Evolutionary conservation across 179 eudicot species (phyloP).

Genomic region (Beta lomatogona): DNA sequence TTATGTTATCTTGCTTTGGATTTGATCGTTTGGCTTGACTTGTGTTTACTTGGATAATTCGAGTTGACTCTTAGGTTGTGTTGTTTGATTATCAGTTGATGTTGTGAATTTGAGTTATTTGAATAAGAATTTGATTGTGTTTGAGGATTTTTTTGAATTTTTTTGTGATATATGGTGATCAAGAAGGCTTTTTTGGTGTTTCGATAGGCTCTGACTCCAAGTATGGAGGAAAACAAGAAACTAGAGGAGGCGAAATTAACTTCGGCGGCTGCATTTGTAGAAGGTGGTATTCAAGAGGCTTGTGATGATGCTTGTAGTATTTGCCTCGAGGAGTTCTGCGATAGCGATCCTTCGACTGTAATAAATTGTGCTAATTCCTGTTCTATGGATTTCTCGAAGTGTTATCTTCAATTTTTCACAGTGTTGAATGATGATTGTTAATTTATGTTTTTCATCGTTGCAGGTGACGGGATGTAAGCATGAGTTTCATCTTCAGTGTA

Average conservation of each 20-base stretch:
- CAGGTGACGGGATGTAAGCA: slow-evolving; percentile 91
- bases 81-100: too few species aligned
- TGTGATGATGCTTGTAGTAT: slow-evolving; percentile 93
- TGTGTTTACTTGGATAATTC: slow-evolving; percentile 13
- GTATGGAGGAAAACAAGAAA: slow-evolving; percentile 62
- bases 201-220: slow-evolving; percentile 27
- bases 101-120: not conserved
- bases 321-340: slow-evolving; percentile 78
- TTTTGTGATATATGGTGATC: not conserved
- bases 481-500: slow-evolving; percentile 90
- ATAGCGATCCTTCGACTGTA: slow-evolving; percentile 83
- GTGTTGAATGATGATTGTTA: slow-evolving; percentile 7
- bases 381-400: not conserved
- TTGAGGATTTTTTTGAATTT: too few species aligned
- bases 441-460: not conserved
- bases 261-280: slow-evolving; percentile 87
- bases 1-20: not conserved
- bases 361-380: slow-evolving; percentile 15
- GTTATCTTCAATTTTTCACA: too few species aligned
- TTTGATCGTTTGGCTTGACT: slow-evolving; percentile 26
- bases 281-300: slow-evolving; percentile 88
- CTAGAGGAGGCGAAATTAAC: slow-evolving; percentile 61
- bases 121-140: too few species aligned
- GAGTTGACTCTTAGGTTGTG: slow-evolving; percentile 11
- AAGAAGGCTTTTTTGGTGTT: slow-evolving; percentile 8